phyloP scores from a whole-genome alignment of 2,329 filamentous ascomycete species.

The Purpureocillium lavendulum region DNA sequence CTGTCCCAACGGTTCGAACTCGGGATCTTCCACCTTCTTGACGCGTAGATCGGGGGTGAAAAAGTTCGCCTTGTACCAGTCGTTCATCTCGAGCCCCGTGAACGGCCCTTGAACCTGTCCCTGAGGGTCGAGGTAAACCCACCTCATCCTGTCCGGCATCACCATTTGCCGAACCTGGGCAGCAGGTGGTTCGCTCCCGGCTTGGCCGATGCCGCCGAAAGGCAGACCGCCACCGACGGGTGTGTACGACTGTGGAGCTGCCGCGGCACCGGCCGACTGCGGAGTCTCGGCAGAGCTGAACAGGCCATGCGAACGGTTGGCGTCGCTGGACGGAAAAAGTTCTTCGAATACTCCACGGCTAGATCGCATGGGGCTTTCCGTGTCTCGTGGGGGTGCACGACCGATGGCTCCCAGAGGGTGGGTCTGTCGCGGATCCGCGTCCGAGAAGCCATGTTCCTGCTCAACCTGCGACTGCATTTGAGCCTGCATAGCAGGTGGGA shows the following conservation, averaged over 20 bases:
- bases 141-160: constrained; percentile 97
- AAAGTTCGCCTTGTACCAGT: constrained; percentile 99
- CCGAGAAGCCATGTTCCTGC: constrained; percentile 50
- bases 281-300: constrained; percentile 29
- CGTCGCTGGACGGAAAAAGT: constrained; percentile 33
- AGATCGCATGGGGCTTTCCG: constrained; percentile 49
- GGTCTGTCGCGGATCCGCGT: constrained; percentile 51
- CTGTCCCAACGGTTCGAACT: constrained; percentile 92
- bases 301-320: constrained; percentile 20
- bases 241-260: constrained; percentile 25
- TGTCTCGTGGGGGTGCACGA: constrained; percentile 46
- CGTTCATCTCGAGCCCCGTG: constrained; percentile 96
- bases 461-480: constrained; percentile 69
- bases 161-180: constrained; percentile 85
- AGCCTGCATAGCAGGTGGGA: constrained; percentile 82
- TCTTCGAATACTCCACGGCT: constrained; percentile 50
- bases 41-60: constrained; percentile 92
- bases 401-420: constrained; percentile 62
- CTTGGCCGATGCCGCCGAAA: constrained; percentile 24
- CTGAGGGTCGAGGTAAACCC: constrained; percentile 95
- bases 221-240: constrained; percentile 24
- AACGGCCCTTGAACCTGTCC: constrained; percentile 89
- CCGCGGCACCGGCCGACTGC: constrained; percentile 23
- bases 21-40: constrained; percentile 85
- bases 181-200: constrained; percentile 42